Evolutionary conservation across 2,329 filamentous ascomycete genomes (phyloP).

Genomic region (Dendrostoma leiphaemia): DNA sequence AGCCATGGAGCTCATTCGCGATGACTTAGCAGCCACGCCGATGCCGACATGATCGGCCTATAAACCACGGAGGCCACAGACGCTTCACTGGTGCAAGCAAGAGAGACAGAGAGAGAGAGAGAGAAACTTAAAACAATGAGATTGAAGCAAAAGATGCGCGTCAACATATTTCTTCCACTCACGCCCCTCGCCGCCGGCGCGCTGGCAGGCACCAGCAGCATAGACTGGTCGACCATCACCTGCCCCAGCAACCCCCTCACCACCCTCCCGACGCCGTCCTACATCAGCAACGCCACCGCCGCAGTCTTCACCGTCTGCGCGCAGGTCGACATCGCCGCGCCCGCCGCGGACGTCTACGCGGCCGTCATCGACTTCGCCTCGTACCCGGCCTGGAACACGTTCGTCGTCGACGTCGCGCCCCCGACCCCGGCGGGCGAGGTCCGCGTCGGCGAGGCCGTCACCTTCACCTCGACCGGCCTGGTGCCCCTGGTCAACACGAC

Average conservation of each 20-base stretch:
- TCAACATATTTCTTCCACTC: no score
- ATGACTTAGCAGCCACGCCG: no score
- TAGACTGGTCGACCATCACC: conserved; percentile 19
- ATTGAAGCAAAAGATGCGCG: no score
- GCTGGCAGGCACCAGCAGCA: no score
- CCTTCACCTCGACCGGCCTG: conserved; percentile 24
- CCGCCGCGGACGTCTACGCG: conserved; percentile 18
- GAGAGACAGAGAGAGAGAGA: no score
- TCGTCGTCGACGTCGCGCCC: conserved; percentile 23
- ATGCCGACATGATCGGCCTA: no score
- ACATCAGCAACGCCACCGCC: conserved; percentile 22
- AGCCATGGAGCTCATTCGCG: no score
- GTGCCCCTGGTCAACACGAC: conserved; percentile 24
- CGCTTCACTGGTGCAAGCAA: no score
- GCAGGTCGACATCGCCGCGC: conserved; percentile 22
- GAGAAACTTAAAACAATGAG: no score
- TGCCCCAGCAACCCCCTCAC: conserved; percentile 13
- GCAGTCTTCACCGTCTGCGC: conserved; percentile 26
- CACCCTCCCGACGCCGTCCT: conserved; percentile 21
- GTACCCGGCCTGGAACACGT: conserved; percentile 27
- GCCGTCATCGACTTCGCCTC: conserved; percentile 25
- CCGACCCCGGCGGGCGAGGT: conserved; percentile 24
- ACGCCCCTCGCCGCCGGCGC: no score
- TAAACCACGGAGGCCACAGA: no score
- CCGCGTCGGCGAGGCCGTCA: conserved; percentile 26